These are phyloP conservation scores for Aspergillus piperis DNA, from an alignment of 2,329 filamentous ascomycete species.

Conservation along the genomic window DNA sequence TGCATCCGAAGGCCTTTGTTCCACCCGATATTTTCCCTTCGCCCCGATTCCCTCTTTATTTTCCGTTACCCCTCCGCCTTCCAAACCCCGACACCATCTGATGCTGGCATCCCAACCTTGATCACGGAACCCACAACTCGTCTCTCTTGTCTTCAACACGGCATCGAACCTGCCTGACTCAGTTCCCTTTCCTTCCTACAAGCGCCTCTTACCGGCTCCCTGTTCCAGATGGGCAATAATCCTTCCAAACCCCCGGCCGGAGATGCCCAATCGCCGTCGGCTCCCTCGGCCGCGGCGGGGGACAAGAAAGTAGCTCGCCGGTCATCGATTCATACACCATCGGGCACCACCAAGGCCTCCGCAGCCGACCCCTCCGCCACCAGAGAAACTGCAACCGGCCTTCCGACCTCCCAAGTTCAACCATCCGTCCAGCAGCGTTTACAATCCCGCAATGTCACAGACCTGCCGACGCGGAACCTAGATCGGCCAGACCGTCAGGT, in stretches of 20 bases:
- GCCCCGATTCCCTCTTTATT: neutral
- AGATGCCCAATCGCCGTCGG: conserved; percentile 31
- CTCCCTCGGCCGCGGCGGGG: conserved; percentile 28
- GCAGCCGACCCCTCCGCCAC: conserved; percentile 48
- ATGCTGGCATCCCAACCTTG: conserved; percentile 26
- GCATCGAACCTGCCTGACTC: conserved; percentile 10
- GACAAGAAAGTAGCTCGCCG: conserved; percentile 45
- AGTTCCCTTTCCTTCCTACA: conserved; percentile 9
- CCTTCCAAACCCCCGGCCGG: conserved; percentile 46
- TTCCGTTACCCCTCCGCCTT: conserved; percentile 17
- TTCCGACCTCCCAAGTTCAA: conserved; percentile 38
- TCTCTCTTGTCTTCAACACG: conserved; percentile 10
- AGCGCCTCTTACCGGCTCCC: conserved; percentile 4
- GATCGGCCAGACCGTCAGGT: conserved; percentile 28
- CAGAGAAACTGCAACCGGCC: conserved; percentile 46
- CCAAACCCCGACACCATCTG: conserved; percentile 20
- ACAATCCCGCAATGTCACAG: conserved; percentile 41
- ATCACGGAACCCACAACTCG: neutral
- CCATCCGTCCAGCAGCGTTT: conserved; percentile 44
- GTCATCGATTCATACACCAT: conserved; percentile 44
- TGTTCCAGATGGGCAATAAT: conserved; percentile 51
- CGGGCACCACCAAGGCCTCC: conserved; percentile 40
- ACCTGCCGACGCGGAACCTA: conserved; percentile 29
- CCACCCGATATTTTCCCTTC: neutral
- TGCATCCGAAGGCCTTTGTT: neutral